Base-by-base conservation (phyloP, 305 asterid genomes). In the Fraxinus dipetala region DNA sequence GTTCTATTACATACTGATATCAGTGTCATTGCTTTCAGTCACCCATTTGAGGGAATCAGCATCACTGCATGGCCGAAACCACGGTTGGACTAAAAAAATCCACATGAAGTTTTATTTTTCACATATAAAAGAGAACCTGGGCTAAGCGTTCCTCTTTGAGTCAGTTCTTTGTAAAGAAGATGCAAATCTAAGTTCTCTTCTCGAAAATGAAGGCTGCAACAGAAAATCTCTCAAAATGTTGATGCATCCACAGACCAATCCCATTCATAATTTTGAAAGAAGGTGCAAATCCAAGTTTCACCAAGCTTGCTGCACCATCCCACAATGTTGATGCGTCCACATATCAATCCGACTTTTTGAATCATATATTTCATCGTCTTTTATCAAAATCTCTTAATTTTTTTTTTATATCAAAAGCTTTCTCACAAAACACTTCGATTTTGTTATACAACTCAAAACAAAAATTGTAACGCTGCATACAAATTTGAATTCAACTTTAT, bases 141-240 rank as follows among this genome's bases (percentile, higher is more conserved):
- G 48, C 48, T 40, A 40, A 40, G 48, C 48, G 48, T 36, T 36
- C 43, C 43, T 36, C 43, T 40, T 10, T 81, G 80, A 59, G 79
- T 88, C 85, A 93, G 96, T 88, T 91, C 92, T 48, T 83, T 82
- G 87, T 91, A 90, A 51, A 93, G 79, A 76, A 81, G 75, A 85
- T 88, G 85, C 91, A 93, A 88, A 80, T 93, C 95, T 43, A 43
- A 6, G 43, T 36, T 36, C 43, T 0, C 43, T 36, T 36, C 43
- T 36, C 43, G 43, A 36, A 36, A 36, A 36, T 36, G 43, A 36
- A 36, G 43, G 9, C 43, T 36, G 10, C 43, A 36, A 36, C 43
- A 36, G 43, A 36, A 36, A 6, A 36, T 36, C 43, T 36, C 1
- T 36, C 43, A 36, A 6, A 36, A 2, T 43, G 54, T 43, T 11